Evolutionary conservation across 257 asterid species (phyloP).

Genomic region (Plectranthus barbatus): DNA sequence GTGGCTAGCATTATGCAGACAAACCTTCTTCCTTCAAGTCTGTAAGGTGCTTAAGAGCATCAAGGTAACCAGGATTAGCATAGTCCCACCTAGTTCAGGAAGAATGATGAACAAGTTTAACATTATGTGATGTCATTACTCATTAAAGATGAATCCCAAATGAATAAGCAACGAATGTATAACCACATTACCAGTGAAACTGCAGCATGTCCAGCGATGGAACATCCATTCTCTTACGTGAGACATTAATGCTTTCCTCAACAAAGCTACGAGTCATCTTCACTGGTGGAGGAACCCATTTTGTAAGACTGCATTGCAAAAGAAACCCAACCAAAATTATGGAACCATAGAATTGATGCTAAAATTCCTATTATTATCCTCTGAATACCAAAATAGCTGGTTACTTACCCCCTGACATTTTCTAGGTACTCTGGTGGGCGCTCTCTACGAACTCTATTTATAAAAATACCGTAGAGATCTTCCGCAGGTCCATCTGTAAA

Average conservation of each 20-base stretch:
- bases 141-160: background rate
- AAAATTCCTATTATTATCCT: background rate
- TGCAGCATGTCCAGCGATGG: conserved; percentile 92
- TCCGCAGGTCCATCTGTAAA: conserved; percentile 94
- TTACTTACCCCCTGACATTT: conserved; percentile 74
- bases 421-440: conserved; percentile 88
- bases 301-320: conserved; percentile 61
- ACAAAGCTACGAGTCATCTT: conserved; percentile 90
- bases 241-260: conserved; percentile 64
- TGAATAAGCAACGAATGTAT: conserved; percentile 2
- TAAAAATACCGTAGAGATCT: conserved; percentile 90
- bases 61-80: conserved; percentile 83
- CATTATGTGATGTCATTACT: no score
- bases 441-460: conserved; percentile 89
- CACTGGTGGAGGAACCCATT: conserved; percentile 99
- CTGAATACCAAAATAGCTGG: background rate
- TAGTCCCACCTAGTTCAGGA: conserved; percentile 87
- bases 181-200: conserved; percentile 70
- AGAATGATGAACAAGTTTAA: conserved; percentile 12
- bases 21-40: conserved; percentile 94
- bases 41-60: conserved; percentile 92
- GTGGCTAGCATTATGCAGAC: conserved; percentile 11
- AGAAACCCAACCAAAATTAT: background rate
- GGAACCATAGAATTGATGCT: background rate
- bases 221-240: conserved; percentile 93